phyloP scores from a whole-genome alignment of 2,329 filamentous ascomycete genomes.

The Fusarium burgessii region DNA sequence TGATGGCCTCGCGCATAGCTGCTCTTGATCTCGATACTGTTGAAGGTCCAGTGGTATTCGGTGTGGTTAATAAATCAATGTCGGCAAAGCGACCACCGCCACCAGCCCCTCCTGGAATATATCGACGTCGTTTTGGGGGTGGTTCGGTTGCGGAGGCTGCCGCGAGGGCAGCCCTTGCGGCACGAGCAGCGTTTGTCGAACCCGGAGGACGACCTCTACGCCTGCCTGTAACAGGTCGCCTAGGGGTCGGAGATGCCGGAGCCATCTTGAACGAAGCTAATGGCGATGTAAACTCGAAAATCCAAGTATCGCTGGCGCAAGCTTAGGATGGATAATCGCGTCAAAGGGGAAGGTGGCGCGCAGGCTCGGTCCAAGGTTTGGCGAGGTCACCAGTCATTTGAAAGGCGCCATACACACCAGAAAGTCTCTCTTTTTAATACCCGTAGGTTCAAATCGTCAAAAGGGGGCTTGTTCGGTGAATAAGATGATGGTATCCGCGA shows the following conservation, averaged over 20 bases:
- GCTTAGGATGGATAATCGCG: slow-evolving; percentile 41
- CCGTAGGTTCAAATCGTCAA: slow-evolving; percentile 35
- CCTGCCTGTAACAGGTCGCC: slow-evolving; percentile 57
- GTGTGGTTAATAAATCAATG: slow-evolving; percentile 72
- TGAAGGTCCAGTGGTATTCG: slow-evolving; percentile 55
- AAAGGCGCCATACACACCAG: slow-evolving; percentile 37
- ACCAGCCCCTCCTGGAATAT: slow-evolving; percentile 87
- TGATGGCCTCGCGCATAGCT: slow-evolving; percentile 60
- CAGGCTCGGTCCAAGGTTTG: slow-evolving; percentile 48
- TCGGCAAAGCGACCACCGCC: slow-evolving; percentile 89
- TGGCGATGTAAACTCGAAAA: slow-evolving; percentile 21
- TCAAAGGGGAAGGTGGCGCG: slow-evolving; percentile 48
- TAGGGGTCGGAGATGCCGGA: slow-evolving; percentile 54
- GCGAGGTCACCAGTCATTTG: slow-evolving; percentile 46
- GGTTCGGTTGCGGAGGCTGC: slow-evolving; percentile 64
- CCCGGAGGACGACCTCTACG: slow-evolving; percentile 62
- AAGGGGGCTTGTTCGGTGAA: slow-evolving; percentile 39
- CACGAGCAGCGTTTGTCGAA: slow-evolving; percentile 57
- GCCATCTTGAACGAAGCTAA: slow-evolving; percentile 46
- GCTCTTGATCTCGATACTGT: slow-evolving; percentile 64
- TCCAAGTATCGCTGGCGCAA: slow-evolving; percentile 35
- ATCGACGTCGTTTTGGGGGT: slow-evolving; percentile 77
- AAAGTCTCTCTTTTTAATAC: slow-evolving; percentile 9
- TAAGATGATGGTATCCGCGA: slow-evolving; percentile 46
- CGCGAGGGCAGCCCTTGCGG: slow-evolving; percentile 53